These are phyloP conservation scores for Aaosphaeria arxii DNA, from an alignment of 2,329 filamentous ascomycete species.

Conservation along the genomic window DNA sequence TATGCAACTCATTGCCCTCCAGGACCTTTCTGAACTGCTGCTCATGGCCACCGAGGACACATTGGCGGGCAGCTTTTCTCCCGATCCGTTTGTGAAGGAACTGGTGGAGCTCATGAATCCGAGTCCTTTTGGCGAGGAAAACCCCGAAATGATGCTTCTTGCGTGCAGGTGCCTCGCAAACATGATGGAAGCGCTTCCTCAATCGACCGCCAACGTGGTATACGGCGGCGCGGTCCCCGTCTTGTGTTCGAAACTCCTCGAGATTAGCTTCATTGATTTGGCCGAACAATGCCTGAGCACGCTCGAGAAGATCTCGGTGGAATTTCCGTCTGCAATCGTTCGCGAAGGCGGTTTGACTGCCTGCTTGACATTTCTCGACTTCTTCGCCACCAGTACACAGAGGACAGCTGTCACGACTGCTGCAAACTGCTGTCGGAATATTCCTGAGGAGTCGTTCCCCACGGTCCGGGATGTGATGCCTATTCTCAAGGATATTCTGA, in stretches of 20 bases:
- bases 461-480: conserved; percentile 96
- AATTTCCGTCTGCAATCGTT: conserved; percentile 93
- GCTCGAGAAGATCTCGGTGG: conserved; percentile 93
- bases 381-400: conserved; percentile 96
- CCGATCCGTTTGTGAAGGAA: conserved; percentile 94
- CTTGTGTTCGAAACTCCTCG: conserved; percentile 88
- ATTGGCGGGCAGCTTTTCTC: conserved; percentile 88
- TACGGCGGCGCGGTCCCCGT: conserved; percentile 96
- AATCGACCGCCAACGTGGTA: conserved; percentile 90
- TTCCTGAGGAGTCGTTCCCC: conserved; percentile 87
- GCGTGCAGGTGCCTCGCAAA: conserved; percentile 95
- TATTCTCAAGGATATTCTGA: conserved; percentile 83
- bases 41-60: conserved; percentile 97
- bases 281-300: conserved; percentile 97
- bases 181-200: conserved; percentile 92
- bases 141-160: conserved; percentile 94
- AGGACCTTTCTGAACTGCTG: conserved; percentile 89
- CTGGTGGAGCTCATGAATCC: conserved; percentile 88
- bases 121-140: conserved; percentile 82
- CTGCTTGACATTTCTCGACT: conserved; percentile 94
- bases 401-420: conserved; percentile 95
- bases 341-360: conserved; percentile 92
- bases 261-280: conserved; percentile 95
- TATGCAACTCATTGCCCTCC: conserved; percentile 84
- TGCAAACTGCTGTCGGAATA: conserved; percentile 96